Evolutionary conservation across 2,329 filamentous ascomycete species (phyloP), one percentile per base, ranked within the genome.

Genomic region (Didymella lethalis): DNA sequence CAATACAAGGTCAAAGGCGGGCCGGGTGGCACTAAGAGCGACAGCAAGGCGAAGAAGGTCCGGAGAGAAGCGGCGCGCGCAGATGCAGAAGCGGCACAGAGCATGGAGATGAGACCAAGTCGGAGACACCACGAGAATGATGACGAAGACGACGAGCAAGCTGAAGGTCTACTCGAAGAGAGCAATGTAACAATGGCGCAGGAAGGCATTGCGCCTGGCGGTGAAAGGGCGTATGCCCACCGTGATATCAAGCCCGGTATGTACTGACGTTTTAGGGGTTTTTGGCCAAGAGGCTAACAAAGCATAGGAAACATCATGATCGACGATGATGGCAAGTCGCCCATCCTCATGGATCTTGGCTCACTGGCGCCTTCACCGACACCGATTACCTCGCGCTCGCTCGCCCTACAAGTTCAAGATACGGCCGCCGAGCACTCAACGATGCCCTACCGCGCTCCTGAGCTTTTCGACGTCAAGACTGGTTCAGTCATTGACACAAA

Each of bases 391-490:
- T 95, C 91, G 18, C 89, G 94, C 61, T 96, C 92, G 2, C 85
- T 96, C 54, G 95, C 95, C 44, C 87, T 99, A 47, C 92, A 93
- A 52, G 91, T 96, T 34, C 95, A 98, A 80, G 95, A 99, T 77
- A 91, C 88, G 40, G 95, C 95, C 23, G 95, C 94, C 54, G 95
- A 99, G 77, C 94, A 98, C 82, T 94, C 89, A 65, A 99, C 95
- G 40, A 98, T 99, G 94, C 93, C 95, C 0, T 99, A 99, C 80
- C 92, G 95, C 59, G 95, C 95, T 1, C 95, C 95, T 0, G 95
- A 99, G 79, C 88, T 99, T 61, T 99, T 99, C 78, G 95, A 99
- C 77, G 95, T 98, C 56, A 96, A 96, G 80, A 97, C 93, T 3
- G 94, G 92, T 63, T 89, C 90, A 48, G 87, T 92, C 49, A 90